These are phyloP conservation scores for Trichoderma cornu-damae DNA, from an alignment of 2,329 filamentous ascomycete genomes.

Conservation along the genomic window DNA sequence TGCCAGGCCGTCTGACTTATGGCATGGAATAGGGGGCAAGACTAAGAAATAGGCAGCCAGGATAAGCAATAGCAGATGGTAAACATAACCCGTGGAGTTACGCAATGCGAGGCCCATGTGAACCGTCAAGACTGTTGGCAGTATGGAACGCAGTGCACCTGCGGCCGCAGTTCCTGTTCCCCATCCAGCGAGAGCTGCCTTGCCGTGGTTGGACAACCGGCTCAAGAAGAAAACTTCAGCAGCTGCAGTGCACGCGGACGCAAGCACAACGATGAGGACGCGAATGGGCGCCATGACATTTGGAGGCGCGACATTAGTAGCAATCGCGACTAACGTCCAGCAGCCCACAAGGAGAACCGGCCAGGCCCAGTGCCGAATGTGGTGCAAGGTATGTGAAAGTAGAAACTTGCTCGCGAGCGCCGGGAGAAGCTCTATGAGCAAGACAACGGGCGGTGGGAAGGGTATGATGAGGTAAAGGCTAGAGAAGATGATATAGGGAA, in stretches of 20 bases:
- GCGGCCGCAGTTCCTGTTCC: conserved; percentile 33
- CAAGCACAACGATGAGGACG: conserved; percentile 29
- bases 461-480: conserved; percentile 7
- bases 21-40: not conserved
- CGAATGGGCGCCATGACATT: conserved; percentile 32
- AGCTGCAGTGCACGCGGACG: conserved; percentile 28
- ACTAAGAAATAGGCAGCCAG: not conserved
- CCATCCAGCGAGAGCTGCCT: conserved; percentile 33
- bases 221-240: conserved; percentile 33
- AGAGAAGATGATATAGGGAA: conserved; percentile 8
- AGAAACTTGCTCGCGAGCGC: conserved; percentile 28
- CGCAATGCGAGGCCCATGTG: not conserved
- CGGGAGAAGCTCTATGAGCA: conserved; percentile 24
- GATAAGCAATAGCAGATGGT: not conserved
- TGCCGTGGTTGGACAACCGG: conserved; percentile 29
- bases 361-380: conserved; percentile 28
- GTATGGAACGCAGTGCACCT: conserved; percentile 17
- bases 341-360: conserved; percentile 25
- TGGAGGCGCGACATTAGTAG: conserved; percentile 22
- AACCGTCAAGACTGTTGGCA: not conserved
- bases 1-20: not conserved
- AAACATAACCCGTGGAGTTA: not conserved
- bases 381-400: conserved; percentile 28
- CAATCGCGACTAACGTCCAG: conserved; percentile 23
- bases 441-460: not conserved